phyloP scores from a whole-genome alignment of 208 protist genomes.

The Borovskyia barvae region DNA sequence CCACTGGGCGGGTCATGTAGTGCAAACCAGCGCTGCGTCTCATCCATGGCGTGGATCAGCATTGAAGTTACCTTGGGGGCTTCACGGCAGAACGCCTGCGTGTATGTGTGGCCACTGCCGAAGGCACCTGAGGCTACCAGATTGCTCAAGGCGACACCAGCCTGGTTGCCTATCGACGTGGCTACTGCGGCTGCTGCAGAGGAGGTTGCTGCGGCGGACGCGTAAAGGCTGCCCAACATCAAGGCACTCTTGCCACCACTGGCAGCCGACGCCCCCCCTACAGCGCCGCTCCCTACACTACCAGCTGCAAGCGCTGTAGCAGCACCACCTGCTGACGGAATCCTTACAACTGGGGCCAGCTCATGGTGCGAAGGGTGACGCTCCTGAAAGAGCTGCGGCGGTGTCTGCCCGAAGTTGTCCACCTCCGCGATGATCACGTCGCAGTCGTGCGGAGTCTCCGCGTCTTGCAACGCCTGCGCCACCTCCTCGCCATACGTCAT shows the following conservation, averaged over 20 bases:
- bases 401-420: conserved; percentile 97
- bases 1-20: conserved; percentile 40
- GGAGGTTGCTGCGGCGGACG: conserved; percentile 1
- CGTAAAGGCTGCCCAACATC: conserved; percentile 19
- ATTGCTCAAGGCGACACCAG: conserved; percentile 19
- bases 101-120: conserved; percentile 53
- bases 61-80: conserved; percentile 67
- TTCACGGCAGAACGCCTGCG: conserved; percentile 52
- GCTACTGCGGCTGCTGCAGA: background rate
- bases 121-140: conserved; percentile 16
- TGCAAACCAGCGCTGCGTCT: conserved; percentile 41
- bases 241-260: conserved; percentile 7
- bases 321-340: background rate
- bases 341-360: conserved; percentile 43
- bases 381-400: conserved; percentile 91
- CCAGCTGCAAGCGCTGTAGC: background rate
- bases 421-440: conserved; percentile 94
- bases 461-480: conserved; percentile 72
- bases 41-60: conserved; percentile 60
- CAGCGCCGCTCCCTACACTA: background rate
- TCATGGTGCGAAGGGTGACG: conserved; percentile 88
- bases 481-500: conserved; percentile 97
- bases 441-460: conserved; percentile 72
- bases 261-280: background rate
- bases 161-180: conserved; percentile 6